Conservation (phyloP, 108 stramenopile species). For the Cyclotella cryptica region DNA sequence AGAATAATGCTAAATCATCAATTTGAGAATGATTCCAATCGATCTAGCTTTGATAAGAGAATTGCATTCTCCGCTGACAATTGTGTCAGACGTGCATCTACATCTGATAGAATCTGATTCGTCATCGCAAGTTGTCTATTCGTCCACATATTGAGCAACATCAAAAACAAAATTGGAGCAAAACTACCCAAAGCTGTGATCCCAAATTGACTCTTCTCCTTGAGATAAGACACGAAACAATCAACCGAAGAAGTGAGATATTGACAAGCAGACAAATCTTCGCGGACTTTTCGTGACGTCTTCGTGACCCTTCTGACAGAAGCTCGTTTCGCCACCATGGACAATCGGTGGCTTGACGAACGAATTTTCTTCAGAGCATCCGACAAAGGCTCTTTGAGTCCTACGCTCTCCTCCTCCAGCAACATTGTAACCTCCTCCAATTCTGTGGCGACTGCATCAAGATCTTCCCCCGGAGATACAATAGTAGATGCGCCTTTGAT, state of each 20-base stretch:
- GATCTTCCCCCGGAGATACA: neutral
- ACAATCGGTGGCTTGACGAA: slow-evolving; percentile 24
- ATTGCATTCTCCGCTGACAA: slow-evolving; percentile 6
- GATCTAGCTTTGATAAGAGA: slow-evolving; percentile 1
- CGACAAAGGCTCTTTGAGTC: slow-evolving; percentile 18
- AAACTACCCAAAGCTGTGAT: neutral
- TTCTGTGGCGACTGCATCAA: slow-evolving; percentile 29
- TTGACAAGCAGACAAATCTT: neutral
- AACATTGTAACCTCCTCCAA: slow-evolving; percentile 24
- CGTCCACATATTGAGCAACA: slow-evolving; percentile 22
- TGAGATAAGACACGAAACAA: slow-evolving; percentile 3
- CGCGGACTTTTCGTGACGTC: neutral
- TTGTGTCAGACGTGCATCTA: slow-evolving; percentile 25
- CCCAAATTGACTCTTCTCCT: neutral
- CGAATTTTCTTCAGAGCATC: slow-evolving; percentile 29
- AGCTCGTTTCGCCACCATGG: slow-evolving; percentile 15
- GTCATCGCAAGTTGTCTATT: slow-evolving; percentile 21
- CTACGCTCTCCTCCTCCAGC: slow-evolving; percentile 24
- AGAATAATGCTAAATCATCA: neutral
- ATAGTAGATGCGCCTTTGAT: neutral
- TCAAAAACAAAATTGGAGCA: slow-evolving; percentile 13
- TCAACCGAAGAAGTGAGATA: neutral
- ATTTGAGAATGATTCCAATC: neutral
- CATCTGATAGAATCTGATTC: slow-evolving; percentile 17
- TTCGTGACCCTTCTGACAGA: neutral